Conservation (phyloP, 805 yeast genomes). For the Barnettozyma wickerhamii region DNA sequence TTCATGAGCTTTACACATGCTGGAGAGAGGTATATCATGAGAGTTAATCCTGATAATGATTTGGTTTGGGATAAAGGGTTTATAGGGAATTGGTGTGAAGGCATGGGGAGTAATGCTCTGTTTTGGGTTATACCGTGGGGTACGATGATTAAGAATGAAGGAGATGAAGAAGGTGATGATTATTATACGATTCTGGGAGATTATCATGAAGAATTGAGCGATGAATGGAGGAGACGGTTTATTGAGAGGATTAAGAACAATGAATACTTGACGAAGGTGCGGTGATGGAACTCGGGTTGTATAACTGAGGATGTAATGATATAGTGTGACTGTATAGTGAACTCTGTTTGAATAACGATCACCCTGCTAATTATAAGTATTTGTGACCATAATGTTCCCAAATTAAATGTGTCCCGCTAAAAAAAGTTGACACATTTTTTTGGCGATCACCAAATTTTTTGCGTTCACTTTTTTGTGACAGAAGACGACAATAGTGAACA, state of each 20-base stretch:
- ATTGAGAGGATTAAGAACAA: constrained; percentile 24
- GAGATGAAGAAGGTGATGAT: constrained; percentile 5
- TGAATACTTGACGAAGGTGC: constrained; percentile 18
- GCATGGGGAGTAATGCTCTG: constrained; percentile 25
- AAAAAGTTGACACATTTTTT: too few relatives aligned
- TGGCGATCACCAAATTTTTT: too few relatives aligned
- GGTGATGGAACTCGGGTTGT: too few relatives aligned
- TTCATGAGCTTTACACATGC: constrained; percentile 28
- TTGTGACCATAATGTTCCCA: too few relatives aligned
- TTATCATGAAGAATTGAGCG: constrained; percentile 26
- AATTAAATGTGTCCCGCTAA: too few relatives aligned
- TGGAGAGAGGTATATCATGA: constrained; percentile 40
- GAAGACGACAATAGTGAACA: too few relatives aligned
- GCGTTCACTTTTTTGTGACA: too few relatives aligned
- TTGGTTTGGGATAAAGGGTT: constrained; percentile 20
- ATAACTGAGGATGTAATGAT: too few relatives aligned
- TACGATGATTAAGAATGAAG: constrained; percentile 7
- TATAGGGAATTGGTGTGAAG: constrained; percentile 24
- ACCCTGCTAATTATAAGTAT: too few relatives aligned
- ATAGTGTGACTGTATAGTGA: too few relatives aligned
- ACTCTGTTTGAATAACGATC: too few relatives aligned
- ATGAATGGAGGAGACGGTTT: constrained; percentile 20
- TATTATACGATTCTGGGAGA: constrained; percentile 22
- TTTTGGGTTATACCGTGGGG: constrained; percentile 30
- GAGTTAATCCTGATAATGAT: constrained; percentile 17